A percentile compares a stretch with the other conserved stretches of the same genome.
Evolutionary conservation across 306 rosid species (phyloP).

Genomic region (Malus sieversii): DNA sequence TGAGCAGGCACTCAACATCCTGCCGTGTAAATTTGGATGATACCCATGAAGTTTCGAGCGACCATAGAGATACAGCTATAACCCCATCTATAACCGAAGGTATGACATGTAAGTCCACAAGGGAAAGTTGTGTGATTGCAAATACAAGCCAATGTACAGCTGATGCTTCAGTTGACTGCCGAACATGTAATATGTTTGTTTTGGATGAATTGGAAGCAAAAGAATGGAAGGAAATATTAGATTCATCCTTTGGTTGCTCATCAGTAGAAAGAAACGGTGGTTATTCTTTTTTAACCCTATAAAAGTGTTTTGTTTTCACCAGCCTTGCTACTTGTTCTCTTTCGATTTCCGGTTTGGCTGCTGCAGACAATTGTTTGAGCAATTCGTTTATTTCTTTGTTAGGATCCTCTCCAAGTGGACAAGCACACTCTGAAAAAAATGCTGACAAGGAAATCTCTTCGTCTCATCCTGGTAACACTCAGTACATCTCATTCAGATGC

Average conservation of each 20-base stretch:
- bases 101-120: conserved; percentile 10
- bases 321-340: conserved; percentile 8
- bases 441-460: conserved; percentile 17
- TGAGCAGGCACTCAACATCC: conserved; percentile 24
- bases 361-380: conserved; percentile 10
- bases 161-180: background rate
- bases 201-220: conserved; percentile 16
- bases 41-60: conserved; percentile 17
- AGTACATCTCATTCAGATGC: background rate
- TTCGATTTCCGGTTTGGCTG: conserved; percentile 18
- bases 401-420: conserved; percentile 22
- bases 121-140: conserved; percentile 31
- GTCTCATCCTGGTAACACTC: conserved; percentile 21
- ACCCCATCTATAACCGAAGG: conserved; percentile 23
- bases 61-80: conserved; percentile 16
- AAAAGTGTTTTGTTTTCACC: conserved; percentile 3
- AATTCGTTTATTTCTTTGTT: background rate
- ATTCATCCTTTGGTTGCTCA: conserved; percentile 27
- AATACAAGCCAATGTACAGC: conserved; percentile 22
- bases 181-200: conserved; percentile 2
- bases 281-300: conserved; percentile 13
- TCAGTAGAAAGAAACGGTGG: conserved; percentile 41
- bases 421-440: conserved; percentile 10
- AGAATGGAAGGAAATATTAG: conserved; percentile 19
- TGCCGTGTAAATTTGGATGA: conserved; percentile 19